Evolutionary conservation across 208 protist genomes (phyloP).

Genomic region (Trypanosomatidae sp.): DNA sequence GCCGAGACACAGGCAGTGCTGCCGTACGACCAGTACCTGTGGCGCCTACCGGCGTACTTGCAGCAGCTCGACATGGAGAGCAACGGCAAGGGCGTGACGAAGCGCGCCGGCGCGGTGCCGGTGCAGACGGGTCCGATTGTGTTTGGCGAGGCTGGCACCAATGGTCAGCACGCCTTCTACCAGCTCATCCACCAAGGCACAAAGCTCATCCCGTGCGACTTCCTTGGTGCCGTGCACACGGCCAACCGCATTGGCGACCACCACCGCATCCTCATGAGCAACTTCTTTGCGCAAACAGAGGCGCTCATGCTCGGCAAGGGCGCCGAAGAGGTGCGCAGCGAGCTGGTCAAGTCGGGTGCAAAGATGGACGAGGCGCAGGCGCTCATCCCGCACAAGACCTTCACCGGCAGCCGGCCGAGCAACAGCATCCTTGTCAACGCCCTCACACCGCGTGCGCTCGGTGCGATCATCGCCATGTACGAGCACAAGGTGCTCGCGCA

Average conservation of each 20-base stretch:
- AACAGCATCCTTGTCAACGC: slow-evolving; percentile 93
- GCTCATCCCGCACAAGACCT: slow-evolving; percentile 73
- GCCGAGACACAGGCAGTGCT: slow-evolving; percentile 92
- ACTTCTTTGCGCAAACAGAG: slow-evolving; percentile 97
- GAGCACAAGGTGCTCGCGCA: slow-evolving; percentile 97
- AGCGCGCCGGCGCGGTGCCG: slow-evolving; percentile 29
- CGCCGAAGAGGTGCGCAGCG: slow-evolving; percentile 59
- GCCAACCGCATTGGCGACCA: slow-evolving; percentile 92
- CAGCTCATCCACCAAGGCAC: slow-evolving; percentile 96
- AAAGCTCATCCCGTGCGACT: slow-evolving; percentile 95
- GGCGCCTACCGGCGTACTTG: slow-evolving; percentile 94
- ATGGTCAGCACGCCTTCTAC: slow-evolving; percentile 93
- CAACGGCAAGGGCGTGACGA: slow-evolving; percentile 92
- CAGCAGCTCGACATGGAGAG: slow-evolving; percentile 97
- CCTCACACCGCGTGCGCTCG: slow-evolving; percentile 88
- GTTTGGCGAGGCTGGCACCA: slow-evolving; percentile 94
- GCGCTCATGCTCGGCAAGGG: slow-evolving; percentile 95
- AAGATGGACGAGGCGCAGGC: slow-evolving; percentile 35
- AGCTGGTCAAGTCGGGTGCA: slow-evolving; percentile 44
- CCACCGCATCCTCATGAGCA: slow-evolving; percentile 93
- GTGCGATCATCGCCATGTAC: slow-evolving; percentile 95
- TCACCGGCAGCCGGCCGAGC: slow-evolving; percentile 92
- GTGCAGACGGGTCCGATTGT: slow-evolving; percentile 92
- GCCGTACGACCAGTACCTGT: slow-evolving; percentile 97
- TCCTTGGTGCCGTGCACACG: slow-evolving; percentile 86